Conservation (phyloP, 2,329 filamentous ascomycete species). For the Helotiales sp. region DNA sequence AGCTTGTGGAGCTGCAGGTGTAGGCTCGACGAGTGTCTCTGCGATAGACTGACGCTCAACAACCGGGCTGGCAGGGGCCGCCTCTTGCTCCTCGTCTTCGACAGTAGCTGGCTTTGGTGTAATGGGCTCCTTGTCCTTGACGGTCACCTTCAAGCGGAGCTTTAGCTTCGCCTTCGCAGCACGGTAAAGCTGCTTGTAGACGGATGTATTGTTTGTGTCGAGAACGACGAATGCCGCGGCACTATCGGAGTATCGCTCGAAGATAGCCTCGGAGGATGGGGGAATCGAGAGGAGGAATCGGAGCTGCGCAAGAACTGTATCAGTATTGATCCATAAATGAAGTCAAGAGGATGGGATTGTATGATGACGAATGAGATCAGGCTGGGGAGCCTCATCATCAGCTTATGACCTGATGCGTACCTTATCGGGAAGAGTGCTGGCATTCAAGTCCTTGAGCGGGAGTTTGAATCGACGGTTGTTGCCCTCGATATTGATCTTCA, state of each 20-base stretch:
- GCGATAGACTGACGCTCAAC: constrained; percentile 5
- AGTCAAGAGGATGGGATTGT: not conserved
- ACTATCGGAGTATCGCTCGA: constrained; percentile 96
- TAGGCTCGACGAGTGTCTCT: constrained; percentile 6
- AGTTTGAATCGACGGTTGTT: constrained; percentile 83
- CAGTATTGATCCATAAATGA: constrained; percentile 11
- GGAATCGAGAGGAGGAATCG: constrained; percentile 67
- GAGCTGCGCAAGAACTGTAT: constrained; percentile 52
- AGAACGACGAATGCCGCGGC: constrained; percentile 78
- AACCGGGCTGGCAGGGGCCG: constrained; percentile 26
- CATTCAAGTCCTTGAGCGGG: constrained; percentile 79
- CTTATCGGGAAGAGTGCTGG: constrained; percentile 74
- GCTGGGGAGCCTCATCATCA: constrained; percentile 19
- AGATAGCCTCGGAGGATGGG: constrained; percentile 59
- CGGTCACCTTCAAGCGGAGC: constrained; percentile 79
- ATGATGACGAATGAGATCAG: not conserved
- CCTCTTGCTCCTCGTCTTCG: constrained; percentile 47
- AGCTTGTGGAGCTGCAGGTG: constrained; percentile 4
- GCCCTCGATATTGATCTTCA: constrained; percentile 82
- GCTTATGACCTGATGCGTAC: constrained; percentile 53
- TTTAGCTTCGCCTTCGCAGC: constrained; percentile 98
- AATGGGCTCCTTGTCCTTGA: constrained; percentile 39
- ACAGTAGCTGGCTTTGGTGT: constrained; percentile 43
- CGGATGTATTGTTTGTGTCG: constrained; percentile 72
- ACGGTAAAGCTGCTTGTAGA: constrained; percentile 96